phyloP scores from a whole-genome alignment of 352 stramenopile genomes.

The Globisporangium paroecandrum region DNA sequence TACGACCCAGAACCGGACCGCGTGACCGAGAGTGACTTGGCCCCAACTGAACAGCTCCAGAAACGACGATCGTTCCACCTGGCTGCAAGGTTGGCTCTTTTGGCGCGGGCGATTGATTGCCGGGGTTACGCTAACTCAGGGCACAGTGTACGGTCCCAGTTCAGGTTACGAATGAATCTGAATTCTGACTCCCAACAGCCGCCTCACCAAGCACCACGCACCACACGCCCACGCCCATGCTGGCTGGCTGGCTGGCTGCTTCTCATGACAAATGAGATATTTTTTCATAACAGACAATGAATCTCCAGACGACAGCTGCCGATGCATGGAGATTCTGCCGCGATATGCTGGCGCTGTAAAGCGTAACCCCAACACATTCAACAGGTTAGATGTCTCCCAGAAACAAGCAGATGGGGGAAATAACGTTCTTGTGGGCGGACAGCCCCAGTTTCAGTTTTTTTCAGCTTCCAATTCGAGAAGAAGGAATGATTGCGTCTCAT shows the following conservation, averaged over 20 bases:
- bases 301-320: not conserved
- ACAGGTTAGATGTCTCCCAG: not conserved
- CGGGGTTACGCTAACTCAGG: not conserved
- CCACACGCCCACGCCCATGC: not conserved
- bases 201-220: not conserved
- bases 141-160: not conserved
- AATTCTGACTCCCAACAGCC: not conserved
- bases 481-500: not conserved
- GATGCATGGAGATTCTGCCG: not conserved
- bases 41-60: not conserved
- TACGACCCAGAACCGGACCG: too few species aligned
- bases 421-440: slow-evolving; percentile 9
- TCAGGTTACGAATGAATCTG: not conserved
- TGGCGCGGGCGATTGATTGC: not conserved
- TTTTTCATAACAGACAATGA: not conserved
- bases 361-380: not conserved
- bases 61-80: not conserved
- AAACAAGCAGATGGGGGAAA: not conserved
- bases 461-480: not conserved
- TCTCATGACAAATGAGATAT: not conserved
- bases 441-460: not conserved
- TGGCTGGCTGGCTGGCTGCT: not conserved
- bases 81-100: not conserved
- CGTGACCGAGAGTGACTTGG: too few species aligned
- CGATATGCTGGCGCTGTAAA: not conserved